Base-by-base conservation (phyloP, 2,329 filamentous ascomycete genomes). In the Fulvia fulva region DNA sequence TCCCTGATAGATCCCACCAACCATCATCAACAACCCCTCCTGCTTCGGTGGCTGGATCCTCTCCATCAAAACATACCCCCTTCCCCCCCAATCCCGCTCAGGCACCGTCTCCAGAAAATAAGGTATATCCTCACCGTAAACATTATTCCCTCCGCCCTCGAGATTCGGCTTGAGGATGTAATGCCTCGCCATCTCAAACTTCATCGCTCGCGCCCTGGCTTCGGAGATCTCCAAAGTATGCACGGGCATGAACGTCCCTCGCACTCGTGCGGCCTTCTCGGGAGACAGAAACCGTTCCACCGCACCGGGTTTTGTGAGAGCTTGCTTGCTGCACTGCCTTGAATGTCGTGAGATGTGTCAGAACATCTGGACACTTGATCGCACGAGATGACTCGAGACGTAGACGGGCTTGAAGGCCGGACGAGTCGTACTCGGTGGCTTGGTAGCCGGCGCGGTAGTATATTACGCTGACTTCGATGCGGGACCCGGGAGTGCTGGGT, bases 371-470 rank as follows among this genome's bases (percentile, higher is more conserved):
- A 53, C 76, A 79, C 64, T 78, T 78, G 62, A 79, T 77, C 2
- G 77, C 75, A 16, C 59, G 56, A 2, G 75, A 76, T 14, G 65
- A 63, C 56, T 78, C 76, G 2, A 79, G 65, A 25, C 67, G 67
- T 0, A 74, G 55, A 6, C 77, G 69, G 4, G 66, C 65, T 44
- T 70, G 59, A 26, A 56, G 55, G 2, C 74, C 75, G 5, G 56
- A 30, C 1, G 60, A 32, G 26, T 71, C 63, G 51, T 78, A 79
- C 44, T 79, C 77, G 5, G 63, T 56, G 0, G 68, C 56, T 54
- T 78, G 74, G 55, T 77, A 77, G 5, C 75, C 76, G 2, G 76
- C 76, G n/a, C 76, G 71, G 52, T 75, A 70, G 60, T 79, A 79
- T 5, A 77, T 66, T 1, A 78, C 73, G 9, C 73, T 75, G 26